Conservation (phyloP, 2,329 filamentous ascomycete genomes). For the Rutstroemia sp. region DNA sequence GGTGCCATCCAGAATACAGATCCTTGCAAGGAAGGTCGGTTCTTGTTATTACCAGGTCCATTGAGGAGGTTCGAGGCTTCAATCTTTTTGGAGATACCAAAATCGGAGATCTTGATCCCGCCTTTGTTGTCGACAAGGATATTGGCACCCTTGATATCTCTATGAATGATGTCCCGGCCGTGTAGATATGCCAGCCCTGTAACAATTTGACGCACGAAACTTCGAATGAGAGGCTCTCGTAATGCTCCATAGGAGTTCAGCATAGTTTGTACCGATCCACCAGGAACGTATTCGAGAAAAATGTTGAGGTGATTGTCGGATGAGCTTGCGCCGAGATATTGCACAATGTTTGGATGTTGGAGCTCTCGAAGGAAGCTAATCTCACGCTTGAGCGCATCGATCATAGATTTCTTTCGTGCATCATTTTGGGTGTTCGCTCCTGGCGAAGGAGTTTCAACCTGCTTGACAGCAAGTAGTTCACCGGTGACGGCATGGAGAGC, state of each 20-base stretch:
- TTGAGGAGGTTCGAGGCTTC: conserved; percentile 80
- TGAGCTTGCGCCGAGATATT: conserved; percentile 91
- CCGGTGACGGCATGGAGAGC: conserved; percentile 93
- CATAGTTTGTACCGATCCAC: conserved; percentile 96
- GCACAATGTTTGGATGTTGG: conserved; percentile 94
- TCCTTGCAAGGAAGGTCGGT: conserved; percentile 78
- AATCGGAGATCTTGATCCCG: conserved; percentile 98
- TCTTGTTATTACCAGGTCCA: conserved; percentile 58
- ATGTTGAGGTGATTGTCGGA: conserved; percentile 93
- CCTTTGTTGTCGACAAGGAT: conserved; percentile 99
- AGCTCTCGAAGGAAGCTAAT: conserved; percentile 90
- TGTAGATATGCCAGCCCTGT: conserved; percentile 90
- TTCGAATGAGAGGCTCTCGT: conserved; percentile 85
- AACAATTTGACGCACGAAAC: conserved; percentile 94
- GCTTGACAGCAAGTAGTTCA: conserved; percentile 96
- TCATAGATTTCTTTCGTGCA: conserved; percentile 94
- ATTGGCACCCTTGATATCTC: conserved; percentile 98
- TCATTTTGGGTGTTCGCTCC: conserved; percentile 76
- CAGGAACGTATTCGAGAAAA: conserved; percentile 98
- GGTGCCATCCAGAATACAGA: conserved; percentile 99
- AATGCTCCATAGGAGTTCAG: conserved; percentile 96
- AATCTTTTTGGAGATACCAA: conserved; percentile 96
- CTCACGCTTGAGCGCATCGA: conserved; percentile 92
- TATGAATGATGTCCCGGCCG: conserved; percentile 91
- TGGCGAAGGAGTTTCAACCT: conserved; percentile 82